Evolutionary conservation across 192 early-diverging fungal genomes (phyloP).

Genomic region (Mortierella hygrophila): DNA sequence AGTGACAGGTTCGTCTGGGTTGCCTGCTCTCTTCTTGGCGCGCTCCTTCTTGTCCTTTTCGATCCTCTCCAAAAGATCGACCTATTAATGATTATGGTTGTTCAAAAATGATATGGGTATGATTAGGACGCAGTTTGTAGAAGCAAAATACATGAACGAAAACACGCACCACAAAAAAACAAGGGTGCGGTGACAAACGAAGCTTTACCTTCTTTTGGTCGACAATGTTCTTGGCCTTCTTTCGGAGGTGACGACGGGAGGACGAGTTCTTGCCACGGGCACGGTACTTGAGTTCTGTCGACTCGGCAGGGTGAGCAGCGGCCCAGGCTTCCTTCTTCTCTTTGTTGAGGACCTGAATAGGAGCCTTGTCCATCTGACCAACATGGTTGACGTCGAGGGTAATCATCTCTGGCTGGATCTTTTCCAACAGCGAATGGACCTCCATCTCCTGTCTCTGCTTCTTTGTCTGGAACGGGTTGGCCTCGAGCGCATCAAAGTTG

Average conservation of each 20-base stretch:
- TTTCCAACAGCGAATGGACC: slow-evolving; percentile 90
- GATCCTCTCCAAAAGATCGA: slow-evolving; percentile 61
- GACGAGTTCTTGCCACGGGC: slow-evolving; percentile 83
- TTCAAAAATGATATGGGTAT: background rate
- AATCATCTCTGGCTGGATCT: slow-evolving; percentile 96
- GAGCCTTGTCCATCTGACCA: slow-evolving; percentile 80
- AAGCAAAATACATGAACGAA: background rate
- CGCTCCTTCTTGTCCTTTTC: slow-evolving; percentile 70
- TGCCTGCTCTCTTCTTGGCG: slow-evolving; percentile 61
- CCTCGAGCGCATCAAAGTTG: slow-evolving; percentile 94
- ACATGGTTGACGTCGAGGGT: slow-evolving; percentile 85
- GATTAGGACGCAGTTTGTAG: background rate
- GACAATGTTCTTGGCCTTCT: slow-evolving; percentile 85
- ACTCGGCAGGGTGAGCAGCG: slow-evolving; percentile 59
- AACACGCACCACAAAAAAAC: background rate
- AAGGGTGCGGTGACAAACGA: background rate
- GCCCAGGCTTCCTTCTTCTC: slow-evolving; percentile 72
- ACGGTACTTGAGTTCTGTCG: slow-evolving; percentile 67
- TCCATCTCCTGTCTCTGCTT: slow-evolving; percentile 91
- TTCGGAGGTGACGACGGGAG: slow-evolving; percentile 79
- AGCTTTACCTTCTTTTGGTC: slow-evolving; percentile 76
- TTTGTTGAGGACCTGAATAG: slow-evolving; percentile 68
- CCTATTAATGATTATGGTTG: slow-evolving; percentile 24
- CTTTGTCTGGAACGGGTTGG: slow-evolving; percentile 93
- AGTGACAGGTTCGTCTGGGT: slow-evolving; percentile 64